Evolutionary conservation across 257 asterid species (phyloP), one percentile per base, ranked within the genome.

Genomic region (Buddleja alternifolia): DNA sequence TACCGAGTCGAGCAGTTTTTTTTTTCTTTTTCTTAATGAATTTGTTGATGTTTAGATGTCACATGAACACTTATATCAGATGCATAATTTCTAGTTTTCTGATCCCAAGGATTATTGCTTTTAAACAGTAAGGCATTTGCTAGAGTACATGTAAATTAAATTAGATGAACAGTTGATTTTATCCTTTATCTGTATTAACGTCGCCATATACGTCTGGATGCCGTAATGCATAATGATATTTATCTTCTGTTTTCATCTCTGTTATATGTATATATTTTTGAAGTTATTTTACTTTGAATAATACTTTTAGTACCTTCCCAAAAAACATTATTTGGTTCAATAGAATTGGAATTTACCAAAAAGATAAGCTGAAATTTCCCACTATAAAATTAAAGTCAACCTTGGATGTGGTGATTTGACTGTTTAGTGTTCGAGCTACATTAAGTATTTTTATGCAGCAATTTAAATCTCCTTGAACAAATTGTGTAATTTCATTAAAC

Each of bases 1-100:
- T 75, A 75, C 66, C 34, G 62, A 60, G 74, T 66, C 51, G 45
- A 60, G 65, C 50, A 0, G 40, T 7, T 34, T 36, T 12, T 11
- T 54, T 19, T 15, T 19, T 6, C 0, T 10, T 21, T 21, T 3
- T 40, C 24, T 41, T 37, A 15, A 61, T 29, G n/a, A n/a, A n/a
- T n/a, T n/a, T n/a, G n/a, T n/a, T n/a, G n/a, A n/a, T 46, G 44
- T 69, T 47, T 63, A 51, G 48, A 73, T 44, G 34, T 70, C 63
- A 52, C 53, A 41, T 65, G 62, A 57, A 71, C 67, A 56, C 9
- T 52, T 58, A 56, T 59, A 23, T 59, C 37, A 54, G 10, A 53
- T 66, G 70, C 64, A 8, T 42, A 8, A 32, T 4, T 40, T 56
- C 17, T 57, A 29, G 20, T 63, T 57, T 63, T 70, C 56, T 72